These are phyloP conservation scores for Boletus speciosus DNA, from an alignment of 768 basidiomycete genomes.

Conservation along the genomic window DNA sequence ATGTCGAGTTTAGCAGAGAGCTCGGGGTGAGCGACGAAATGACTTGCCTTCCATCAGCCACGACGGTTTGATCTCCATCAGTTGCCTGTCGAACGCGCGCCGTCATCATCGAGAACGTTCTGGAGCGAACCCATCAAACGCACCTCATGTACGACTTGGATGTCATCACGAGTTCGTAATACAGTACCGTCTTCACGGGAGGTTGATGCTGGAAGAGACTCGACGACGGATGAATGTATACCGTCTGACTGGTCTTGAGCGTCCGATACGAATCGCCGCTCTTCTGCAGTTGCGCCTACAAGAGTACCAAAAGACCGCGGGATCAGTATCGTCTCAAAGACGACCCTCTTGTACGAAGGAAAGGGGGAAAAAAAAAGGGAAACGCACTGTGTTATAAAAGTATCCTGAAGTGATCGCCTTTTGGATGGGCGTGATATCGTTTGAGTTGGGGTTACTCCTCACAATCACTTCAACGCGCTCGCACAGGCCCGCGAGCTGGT, in stretches of 20 bases:
- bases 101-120: background rate
- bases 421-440: slow-evolving; percentile 89
- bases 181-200: slow-evolving; percentile 83
- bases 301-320: background rate
- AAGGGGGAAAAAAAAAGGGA: background rate
- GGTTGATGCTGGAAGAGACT: slow-evolving; percentile 95
- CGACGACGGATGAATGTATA: slow-evolving; percentile 95
- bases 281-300: slow-evolving; percentile 85
- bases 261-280: slow-evolving; percentile 97
- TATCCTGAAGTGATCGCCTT: slow-evolving; percentile 95
- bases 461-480: slow-evolving; percentile 96
- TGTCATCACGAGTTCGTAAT: slow-evolving; percentile 97
- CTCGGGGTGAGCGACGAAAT: background rate
- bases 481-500: slow-evolving; percentile 91
- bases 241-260: slow-evolving; percentile 92
- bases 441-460: slow-evolving; percentile 82
- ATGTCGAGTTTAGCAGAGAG: slow-evolving; percentile 1
- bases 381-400: slow-evolving; percentile 86
- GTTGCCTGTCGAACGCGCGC: slow-evolving; percentile 51
- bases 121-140: slow-evolving; percentile 12
- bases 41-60: slow-evolving; percentile 87
- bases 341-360: background rate
- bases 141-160: slow-evolving; percentile 93
- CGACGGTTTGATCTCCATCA: slow-evolving; percentile 96
- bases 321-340: background rate